A percentile compares a stretch with the other conserved stretches of the same genome.
phyloP scores from a whole-genome alignment of 768 basidiomycete genomes.

The Tubosaeta sp. region DNA sequence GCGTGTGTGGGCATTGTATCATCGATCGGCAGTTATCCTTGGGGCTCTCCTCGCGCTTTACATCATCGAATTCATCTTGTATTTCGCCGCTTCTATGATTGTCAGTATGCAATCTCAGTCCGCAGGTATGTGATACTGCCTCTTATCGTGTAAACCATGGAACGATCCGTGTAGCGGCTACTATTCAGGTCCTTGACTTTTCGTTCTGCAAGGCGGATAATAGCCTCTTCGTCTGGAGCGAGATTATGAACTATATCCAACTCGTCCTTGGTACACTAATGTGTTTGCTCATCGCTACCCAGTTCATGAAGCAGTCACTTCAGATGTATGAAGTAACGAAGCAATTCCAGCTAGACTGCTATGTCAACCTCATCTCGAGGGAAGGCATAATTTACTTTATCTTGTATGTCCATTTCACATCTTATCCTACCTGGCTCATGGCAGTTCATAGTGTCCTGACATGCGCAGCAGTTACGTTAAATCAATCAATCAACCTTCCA shows the following conservation, averaged over 20 bases:
- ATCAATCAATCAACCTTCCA: neutral
- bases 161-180: neutral
- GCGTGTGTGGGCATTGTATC: slow-evolving; percentile 1
- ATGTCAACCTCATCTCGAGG: neutral
- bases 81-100: neutral
- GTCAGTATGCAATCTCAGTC: neutral
- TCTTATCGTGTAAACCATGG: too few species aligned
- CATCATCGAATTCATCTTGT: neutral
- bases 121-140: neutral
- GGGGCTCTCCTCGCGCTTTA: neutral
- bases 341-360: neutral
- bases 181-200: neutral
- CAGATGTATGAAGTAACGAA: neutral
- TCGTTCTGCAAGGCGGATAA: neutral
- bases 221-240: neutral
- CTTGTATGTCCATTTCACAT: neutral
- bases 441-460: neutral
- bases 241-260: neutral
- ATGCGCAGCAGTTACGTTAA: neutral
- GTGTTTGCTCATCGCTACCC: neutral
- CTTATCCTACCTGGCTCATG: neutral
- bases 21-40: neutral
- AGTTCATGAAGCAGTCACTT: neutral
- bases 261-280: neutral
- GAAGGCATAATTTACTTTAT: slow-evolving; percentile 1